Conservation (phyloP, 495 filamentous ascomycete species). For the Aspergillus sclerotiicarbonarius region DNA sequence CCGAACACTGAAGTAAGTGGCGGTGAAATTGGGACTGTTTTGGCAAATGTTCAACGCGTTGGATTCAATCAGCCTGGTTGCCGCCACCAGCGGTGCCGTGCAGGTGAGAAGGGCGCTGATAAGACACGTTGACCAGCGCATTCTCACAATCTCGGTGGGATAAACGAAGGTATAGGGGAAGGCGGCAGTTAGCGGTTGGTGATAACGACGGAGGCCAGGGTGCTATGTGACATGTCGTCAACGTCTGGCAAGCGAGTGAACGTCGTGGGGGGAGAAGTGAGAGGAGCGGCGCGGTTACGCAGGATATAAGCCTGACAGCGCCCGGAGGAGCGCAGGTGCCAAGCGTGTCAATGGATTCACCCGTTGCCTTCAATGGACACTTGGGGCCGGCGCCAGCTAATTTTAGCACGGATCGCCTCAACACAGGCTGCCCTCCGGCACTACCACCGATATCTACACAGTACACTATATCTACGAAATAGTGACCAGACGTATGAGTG, state of each 20-base stretch:
- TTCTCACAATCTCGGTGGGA: background rate
- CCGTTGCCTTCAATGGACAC: no score
- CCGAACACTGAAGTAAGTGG: conserved; percentile 76
- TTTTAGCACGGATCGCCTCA: no score
- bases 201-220: background rate
- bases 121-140: conserved; percentile 17
- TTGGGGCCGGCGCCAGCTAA: no score
- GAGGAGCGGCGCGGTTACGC: background rate
- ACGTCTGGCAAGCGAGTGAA: background rate
- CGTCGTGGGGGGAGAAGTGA: background rate
- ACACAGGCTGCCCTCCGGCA: no score
- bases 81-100: conserved; percentile 35
- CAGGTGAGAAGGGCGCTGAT: conserved; percentile 36
- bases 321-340: no score
- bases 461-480: no score
- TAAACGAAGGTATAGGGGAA: background rate
- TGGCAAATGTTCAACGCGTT: conserved; percentile 78
- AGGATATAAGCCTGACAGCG: background rate
- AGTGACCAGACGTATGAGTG: no score
- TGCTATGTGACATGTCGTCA: background rate
- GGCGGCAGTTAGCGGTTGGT: background rate
- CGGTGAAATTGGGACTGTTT: conserved; percentile 74
- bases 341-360: no score
- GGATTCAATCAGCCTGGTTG: conserved; percentile 58
- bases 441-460: no score